phyloP scores from a whole-genome alignment of 495 filamentous ascomycete genomes.

The Poronia punctata region DNA sequence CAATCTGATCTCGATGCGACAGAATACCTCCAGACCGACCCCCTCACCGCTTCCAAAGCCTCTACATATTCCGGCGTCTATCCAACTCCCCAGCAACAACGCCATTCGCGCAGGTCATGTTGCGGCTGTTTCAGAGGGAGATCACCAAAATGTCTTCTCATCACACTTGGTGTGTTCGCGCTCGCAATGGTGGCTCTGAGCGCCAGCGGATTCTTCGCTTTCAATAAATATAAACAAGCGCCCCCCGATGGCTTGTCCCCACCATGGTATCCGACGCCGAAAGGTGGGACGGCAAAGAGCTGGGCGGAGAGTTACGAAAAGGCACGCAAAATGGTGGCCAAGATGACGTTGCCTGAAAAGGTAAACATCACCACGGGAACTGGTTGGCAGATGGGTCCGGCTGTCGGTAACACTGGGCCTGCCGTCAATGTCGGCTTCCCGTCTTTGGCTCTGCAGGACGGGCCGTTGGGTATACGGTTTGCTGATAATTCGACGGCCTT shows the following conservation, averaged over 20 bases:
- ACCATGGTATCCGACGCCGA: conserved; percentile 80
- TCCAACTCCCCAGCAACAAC: conserved; percentile 8
- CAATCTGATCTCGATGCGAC: conserved; percentile 36
- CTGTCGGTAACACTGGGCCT: conserved; percentile 82
- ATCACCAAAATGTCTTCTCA: conserved; percentile 28
- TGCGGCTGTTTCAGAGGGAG: conserved; percentile 16
- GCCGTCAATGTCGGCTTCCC: conserved; percentile 70
- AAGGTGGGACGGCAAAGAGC: conserved; percentile 61
- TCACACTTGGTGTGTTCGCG: conserved; percentile 14
- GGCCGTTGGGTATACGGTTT: conserved; percentile 74
- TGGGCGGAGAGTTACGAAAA: conserved; percentile 82
- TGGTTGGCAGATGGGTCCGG: conserved; percentile 84
- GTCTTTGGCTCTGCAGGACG: conserved; percentile 82
- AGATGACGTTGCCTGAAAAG: conserved; percentile 86
- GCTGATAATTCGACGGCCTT: conserved; percentile 71
- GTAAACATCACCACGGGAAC: conserved; percentile 92
- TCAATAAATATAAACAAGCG: conserved; percentile 34
- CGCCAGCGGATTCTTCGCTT: conserved; percentile 33
- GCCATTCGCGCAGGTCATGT: conserved; percentile 13
- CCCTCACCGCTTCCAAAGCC: conserved; percentile 14
- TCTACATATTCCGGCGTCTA: conserved; percentile 11
- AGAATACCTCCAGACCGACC: conserved; percentile 31
- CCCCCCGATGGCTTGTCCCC: conserved; percentile 51
- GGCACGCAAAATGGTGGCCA: conserved; percentile 66
- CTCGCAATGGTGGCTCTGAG: conserved; percentile 28